A percentile compares a stretch with the other conserved stretches of the same genome.
Conservation (phyloP, 306 rosid species). For the Cucumis cinereus region DNA sequence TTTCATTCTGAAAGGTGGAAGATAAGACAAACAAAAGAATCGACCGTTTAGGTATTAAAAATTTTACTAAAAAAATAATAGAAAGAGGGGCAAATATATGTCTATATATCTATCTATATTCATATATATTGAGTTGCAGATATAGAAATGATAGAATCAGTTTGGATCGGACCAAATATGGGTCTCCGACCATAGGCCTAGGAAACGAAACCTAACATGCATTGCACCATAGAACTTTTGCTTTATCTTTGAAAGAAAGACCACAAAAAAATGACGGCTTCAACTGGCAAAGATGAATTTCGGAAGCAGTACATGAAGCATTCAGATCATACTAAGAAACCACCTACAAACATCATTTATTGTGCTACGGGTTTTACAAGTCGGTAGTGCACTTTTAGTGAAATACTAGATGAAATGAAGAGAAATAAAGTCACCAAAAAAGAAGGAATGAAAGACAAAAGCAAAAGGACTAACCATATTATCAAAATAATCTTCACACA, state of each 20-base stretch:
- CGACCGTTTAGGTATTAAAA: too few species aligned
- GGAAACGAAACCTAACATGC: not conserved
- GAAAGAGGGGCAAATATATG: too few species aligned
- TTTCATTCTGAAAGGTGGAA: too few species aligned
- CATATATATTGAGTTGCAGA: not conserved
- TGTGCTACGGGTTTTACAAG: not conserved
- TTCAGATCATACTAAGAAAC: not conserved
- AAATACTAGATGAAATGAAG: not conserved
- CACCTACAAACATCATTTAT: not conserved
- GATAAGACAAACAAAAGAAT: too few species aligned
- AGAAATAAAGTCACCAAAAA: not conserved
- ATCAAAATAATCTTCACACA: slow-evolving; percentile 85
- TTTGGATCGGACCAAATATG: not conserved
- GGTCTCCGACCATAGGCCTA: not conserved
- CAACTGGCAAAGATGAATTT: not conserved
- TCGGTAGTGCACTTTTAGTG: not conserved
- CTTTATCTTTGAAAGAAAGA: not conserved
- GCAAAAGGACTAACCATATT: slow-evolving; percentile 51
- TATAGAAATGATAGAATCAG: not conserved
- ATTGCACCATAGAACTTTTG: not conserved
- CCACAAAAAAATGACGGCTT: not conserved
- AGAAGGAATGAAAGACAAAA: not conserved
- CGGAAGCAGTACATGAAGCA: not conserved
- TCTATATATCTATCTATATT: too few species aligned
- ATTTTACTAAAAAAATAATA: too few species aligned